A percentile compares a stretch with the other conserved stretches of the same genome.
These are phyloP conservation scores for Aristolochia fimbriata DNA, from an alignment of 164 flowering plant species.

Conservation along the genomic window DNA sequence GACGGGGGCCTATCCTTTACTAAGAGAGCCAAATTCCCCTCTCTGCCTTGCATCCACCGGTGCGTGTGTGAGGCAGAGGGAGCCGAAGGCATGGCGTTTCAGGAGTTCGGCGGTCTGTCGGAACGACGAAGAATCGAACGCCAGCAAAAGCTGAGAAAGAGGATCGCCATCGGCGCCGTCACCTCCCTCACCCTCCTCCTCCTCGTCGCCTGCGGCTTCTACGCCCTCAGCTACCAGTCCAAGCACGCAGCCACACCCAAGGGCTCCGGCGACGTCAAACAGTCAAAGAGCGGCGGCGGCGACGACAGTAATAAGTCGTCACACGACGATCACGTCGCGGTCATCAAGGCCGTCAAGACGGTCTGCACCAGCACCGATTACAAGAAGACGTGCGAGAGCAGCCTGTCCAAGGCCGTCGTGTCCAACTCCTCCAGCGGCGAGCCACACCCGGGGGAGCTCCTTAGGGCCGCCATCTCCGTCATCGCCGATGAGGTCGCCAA, in stretches of 20 bases:
- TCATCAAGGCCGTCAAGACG: slow-evolving; percentile 21
- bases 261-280: not conserved
- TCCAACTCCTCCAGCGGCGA: slow-evolving; percentile 5
- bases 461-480: slow-evolving; percentile 23
- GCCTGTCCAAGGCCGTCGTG: slow-evolving; percentile 16
- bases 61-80: slow-evolving; percentile 8
- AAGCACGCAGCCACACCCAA: not conserved
- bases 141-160: slow-evolving; percentile 11
- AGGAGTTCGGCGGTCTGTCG: slow-evolving; percentile 15
- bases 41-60: slow-evolving; percentile 6
- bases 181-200: slow-evolving; percentile 1
- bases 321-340: not conserved
- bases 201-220: not conserved
- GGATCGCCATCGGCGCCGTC: slow-evolving; percentile 8
- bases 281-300: not conserved
- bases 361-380: slow-evolving; percentile 34
- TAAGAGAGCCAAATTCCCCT: not conserved
- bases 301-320: too few species aligned
- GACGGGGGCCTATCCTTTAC: too few species aligned
- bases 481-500: slow-evolving; percentile 21
- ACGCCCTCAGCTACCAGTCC: slow-evolving; percentile 4
- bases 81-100: slow-evolving; percentile 16
- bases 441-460: slow-evolving; percentile 28
- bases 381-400: slow-evolving; percentile 27
- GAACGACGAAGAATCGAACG: slow-evolving; percentile 20